phyloP scores from a whole-genome alignment of 805 yeast genomes.

The Pichia rugopelliculosa region DNA sequence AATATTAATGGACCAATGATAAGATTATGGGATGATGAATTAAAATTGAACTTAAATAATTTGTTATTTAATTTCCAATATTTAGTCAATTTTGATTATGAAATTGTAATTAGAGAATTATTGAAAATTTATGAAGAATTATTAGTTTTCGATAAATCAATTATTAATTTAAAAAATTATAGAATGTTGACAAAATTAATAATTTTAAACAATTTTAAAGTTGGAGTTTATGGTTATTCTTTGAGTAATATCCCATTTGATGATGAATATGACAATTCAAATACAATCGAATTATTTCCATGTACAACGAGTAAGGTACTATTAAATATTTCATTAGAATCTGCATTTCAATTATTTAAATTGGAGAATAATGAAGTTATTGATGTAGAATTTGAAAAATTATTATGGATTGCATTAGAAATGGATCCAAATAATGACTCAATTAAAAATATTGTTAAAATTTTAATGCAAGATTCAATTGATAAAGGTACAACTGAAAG shows the following conservation, averaged over 20 bases:
- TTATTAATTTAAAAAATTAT: slow-evolving; percentile 26
- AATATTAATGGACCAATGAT: slow-evolving; percentile 55
- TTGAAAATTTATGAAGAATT: slow-evolving; percentile 39
- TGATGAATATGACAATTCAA: slow-evolving; percentile 19
- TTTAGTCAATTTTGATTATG: slow-evolving; percentile 27
- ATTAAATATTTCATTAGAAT: slow-evolving; percentile 22
- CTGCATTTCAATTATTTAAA: slow-evolving; percentile 25
- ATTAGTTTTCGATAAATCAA: slow-evolving; percentile 36
- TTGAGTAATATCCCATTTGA: slow-evolving; percentile 20
- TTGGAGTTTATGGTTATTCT: slow-evolving; percentile 24
- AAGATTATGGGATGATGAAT: slow-evolving; percentile 23
- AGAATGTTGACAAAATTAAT: slow-evolving; percentile 27
- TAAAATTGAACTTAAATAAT: slow-evolving; percentile 30
- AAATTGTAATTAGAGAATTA: slow-evolving; percentile 31
- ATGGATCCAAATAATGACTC: slow-evolving; percentile 17
- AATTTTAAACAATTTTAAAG: slow-evolving; percentile 28
- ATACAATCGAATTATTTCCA: slow-evolving; percentile 19
- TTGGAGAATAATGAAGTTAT: slow-evolving; percentile 13
- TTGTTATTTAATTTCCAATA: slow-evolving; percentile 33
- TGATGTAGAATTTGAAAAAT: slow-evolving; percentile 15
- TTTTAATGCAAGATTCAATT: slow-evolving; percentile 18
- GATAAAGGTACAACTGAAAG: slow-evolving; percentile 13
- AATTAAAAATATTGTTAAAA: slow-evolving; percentile 16
- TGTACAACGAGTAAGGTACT: slow-evolving; percentile 26
- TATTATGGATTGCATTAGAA: slow-evolving; percentile 30